Evolutionary conservation across 345 rosid species (phyloP), one percentile per base, ranked within the genome.

Genomic region (Triadica sebifera): DNA sequence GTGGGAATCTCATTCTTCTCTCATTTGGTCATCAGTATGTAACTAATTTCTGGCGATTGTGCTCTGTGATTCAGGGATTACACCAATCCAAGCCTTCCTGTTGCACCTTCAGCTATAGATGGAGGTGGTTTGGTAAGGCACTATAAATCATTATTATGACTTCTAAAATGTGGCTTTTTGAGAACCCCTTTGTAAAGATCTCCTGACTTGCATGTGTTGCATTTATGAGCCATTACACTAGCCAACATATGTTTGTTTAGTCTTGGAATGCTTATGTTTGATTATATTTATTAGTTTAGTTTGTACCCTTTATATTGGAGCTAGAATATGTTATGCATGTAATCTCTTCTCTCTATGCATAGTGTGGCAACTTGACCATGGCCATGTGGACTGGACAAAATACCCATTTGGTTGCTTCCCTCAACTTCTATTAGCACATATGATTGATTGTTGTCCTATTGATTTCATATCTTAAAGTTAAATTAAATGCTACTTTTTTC

Each of bases 71-170:
- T 77, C 87, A 96, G 99, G 91, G 99, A 96, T 87, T 96, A 93
- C 77, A 96, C 98, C 22, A 96, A 96, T 78, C 88, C 91, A 43
- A 93, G 85, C 80, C 98, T 96, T 81, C 97, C 98, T 29, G 93
- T 96, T 87, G 98, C 98, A 67, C 97, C 93, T 69, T 96, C 97
- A 65, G 98, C 99, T 61, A 91, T 96, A 71, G 99, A 91, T 83
- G 96, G 92, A 66, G 83, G 84, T 79, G 90, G 89, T 69, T 90
- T 89, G 93, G 98, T 88, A 86, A 78, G 78, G 37, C 55, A 20
- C 52, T 74, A 24, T 19, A 51, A 19, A 72, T 55, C 20, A 19
- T 17, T 46, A n/a, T 22, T 57, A 47, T 20, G 8, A 41, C 37
- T 16, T 67, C 0, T 17, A 8, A 22, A 51, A 63, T 46, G 20